These are phyloP conservation scores for Camellia oleifera DNA, from an alignment of 179 eudicot genomes.

Conservation along the genomic window DNA sequence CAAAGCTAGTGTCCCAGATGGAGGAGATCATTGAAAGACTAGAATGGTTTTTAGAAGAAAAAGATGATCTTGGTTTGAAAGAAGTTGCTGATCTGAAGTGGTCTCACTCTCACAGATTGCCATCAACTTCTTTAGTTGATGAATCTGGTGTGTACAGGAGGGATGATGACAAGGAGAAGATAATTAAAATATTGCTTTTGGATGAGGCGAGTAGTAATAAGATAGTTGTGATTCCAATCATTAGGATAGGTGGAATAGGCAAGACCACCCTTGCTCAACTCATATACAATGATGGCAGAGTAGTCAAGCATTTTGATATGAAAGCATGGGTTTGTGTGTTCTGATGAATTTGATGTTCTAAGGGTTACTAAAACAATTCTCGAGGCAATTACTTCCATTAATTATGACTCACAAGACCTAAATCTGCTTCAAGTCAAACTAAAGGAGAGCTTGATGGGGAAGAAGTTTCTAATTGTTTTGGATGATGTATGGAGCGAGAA, in stretches of 20 bases:
- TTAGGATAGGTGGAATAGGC: constrained; percentile 22
- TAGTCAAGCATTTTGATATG: not conserved
- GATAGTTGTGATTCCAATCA: constrained; percentile 3
- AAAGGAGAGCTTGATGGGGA: not conserved
- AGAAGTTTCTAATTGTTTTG: constrained; percentile 11
- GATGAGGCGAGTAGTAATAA: not conserved
- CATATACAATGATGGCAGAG: constrained; percentile 10
- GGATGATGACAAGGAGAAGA: constrained; percentile 20
- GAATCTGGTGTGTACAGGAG: constrained; percentile 27
- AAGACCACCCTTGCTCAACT: constrained; percentile 21
- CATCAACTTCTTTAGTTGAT: constrained; percentile 1
- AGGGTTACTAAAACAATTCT: constrained; percentile 10
- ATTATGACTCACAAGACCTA: not conserved
- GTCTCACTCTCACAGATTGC: not conserved
- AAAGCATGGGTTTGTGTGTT: constrained; percentile 18
- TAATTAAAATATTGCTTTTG: not conserved
- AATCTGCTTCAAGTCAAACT: not conserved
- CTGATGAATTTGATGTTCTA: constrained; percentile 12
- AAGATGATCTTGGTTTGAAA: not conserved
- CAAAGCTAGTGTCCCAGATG: not conserved
- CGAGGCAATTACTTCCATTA: not conserved
- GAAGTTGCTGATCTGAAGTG: not conserved
- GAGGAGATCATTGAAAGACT: not conserved
- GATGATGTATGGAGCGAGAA: constrained; percentile 22
- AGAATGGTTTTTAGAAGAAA: not conserved